Evolutionary conservation across 495 filamentous ascomycete genomes (phyloP).

Genomic region (Venustampulla echinocandica): DNA sequence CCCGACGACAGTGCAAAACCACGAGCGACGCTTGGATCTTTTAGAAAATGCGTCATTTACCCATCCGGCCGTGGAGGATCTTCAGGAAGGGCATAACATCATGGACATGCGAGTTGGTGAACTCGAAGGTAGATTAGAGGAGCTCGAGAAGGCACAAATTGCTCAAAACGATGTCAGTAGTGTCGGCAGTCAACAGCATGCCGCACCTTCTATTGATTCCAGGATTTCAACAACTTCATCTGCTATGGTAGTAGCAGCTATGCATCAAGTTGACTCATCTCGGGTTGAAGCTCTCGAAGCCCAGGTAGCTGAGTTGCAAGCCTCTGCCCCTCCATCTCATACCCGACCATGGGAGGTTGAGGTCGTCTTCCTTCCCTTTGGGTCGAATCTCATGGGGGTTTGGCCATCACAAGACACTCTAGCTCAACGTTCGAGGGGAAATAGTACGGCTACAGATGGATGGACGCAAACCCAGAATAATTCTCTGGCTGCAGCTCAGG

Average conservation of each 20-base stretch:
- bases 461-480: conserved; percentile 50
- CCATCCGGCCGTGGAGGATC: conserved; percentile 45
- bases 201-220: conserved; percentile 26
- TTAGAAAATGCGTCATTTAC: conserved; percentile 55
- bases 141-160: conserved; percentile 43
- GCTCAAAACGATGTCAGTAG: conserved; percentile 36
- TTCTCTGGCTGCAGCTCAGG: conserved; percentile 33
- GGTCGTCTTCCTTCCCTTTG: conserved; percentile 61
- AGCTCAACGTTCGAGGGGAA: conserved; percentile 32
- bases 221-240: conserved; percentile 37
- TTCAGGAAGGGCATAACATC: conserved; percentile 50
- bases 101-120: conserved; percentile 50
- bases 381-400: conserved; percentile 45
- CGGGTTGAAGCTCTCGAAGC: conserved; percentile 47
- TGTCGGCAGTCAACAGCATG: conserved; percentile 27
- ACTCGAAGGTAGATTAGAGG: conserved; percentile 50
- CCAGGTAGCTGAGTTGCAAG: conserved; percentile 47
- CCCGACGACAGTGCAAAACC: conserved; percentile 19
- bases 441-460: conserved; percentile 35
- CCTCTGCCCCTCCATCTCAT: conserved; percentile 42
- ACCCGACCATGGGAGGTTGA: conserved; percentile 58
- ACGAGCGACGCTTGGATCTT: conserved; percentile 47
- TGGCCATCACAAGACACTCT: conserved; percentile 47
- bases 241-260: conserved; percentile 20
- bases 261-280: conserved; percentile 30